Percentiles rank a stretch among this genome's conserved stretches.
Conservation (phyloP, 306 rosid genomes). For the Vigna nakashimae region DNA sequence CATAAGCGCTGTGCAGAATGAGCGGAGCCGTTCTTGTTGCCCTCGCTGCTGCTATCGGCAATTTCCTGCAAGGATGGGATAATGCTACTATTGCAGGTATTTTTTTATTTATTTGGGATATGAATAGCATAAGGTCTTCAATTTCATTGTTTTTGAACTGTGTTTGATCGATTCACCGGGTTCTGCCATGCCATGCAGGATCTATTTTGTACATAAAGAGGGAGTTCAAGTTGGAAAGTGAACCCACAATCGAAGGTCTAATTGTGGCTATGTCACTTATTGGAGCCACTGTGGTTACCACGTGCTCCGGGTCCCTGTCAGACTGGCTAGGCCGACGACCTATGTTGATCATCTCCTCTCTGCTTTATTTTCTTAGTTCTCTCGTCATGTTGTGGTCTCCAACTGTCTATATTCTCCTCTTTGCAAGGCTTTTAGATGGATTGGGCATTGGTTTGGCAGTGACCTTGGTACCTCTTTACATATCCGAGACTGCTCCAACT, state of each 20-base stretch:
- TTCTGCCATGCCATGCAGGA: slow-evolving; percentile 48
- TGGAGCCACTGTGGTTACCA: slow-evolving; percentile 83
- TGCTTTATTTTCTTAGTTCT: slow-evolving; percentile 73
- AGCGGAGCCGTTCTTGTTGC: slow-evolving; percentile 89
- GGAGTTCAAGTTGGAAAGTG: slow-evolving; percentile 70
- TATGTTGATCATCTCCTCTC: slow-evolving; percentile 72
- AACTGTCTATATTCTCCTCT: slow-evolving; percentile 73
- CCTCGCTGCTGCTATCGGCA: slow-evolving; percentile 84
- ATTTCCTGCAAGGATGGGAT: slow-evolving; percentile 92
- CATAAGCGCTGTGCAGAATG: slow-evolving; percentile 34
- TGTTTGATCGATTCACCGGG: not conserved
- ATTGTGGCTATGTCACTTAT: slow-evolving; percentile 86
- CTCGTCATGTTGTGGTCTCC: slow-evolving; percentile 90
- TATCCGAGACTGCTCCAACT: slow-evolving; percentile 94
- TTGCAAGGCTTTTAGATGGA: slow-evolving; percentile 87
- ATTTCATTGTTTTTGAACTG: not conserved
- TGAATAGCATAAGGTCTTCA: too few species aligned
- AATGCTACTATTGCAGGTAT: slow-evolving; percentile 92
- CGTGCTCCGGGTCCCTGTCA: slow-evolving; percentile 75
- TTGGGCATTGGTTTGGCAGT: slow-evolving; percentile 82
- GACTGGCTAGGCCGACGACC: slow-evolving; percentile 87
- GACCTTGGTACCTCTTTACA: slow-evolving; percentile 80
- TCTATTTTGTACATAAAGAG: slow-evolving; percentile 83
- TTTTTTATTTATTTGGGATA: not conserved
- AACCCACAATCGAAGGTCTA: slow-evolving; percentile 80